A percentile compares a stretch with the other conserved stretches of the same genome.
Conservation (phyloP, 2,329 filamentous ascomycete genomes). For the Penicillium digitatum region DNA sequence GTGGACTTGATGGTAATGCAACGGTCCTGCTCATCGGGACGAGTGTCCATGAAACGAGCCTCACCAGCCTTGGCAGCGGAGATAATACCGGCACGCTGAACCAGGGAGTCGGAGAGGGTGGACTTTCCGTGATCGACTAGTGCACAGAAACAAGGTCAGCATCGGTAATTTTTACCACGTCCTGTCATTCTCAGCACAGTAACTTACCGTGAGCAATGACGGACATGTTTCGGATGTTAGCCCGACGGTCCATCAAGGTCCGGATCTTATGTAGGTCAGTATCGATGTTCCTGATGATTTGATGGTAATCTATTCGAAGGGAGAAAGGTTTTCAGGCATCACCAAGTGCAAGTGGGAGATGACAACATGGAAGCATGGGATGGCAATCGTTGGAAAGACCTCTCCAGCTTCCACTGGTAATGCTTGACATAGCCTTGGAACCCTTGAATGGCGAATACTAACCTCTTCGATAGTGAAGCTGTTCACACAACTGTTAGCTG, state of each 20-base stretch:
- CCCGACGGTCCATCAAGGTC: constrained; percentile 48
- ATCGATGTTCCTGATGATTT: constrained; percentile 19
- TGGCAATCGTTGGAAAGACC: neutral
- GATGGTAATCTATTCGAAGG: neutral
- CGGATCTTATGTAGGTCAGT: constrained; percentile 36
- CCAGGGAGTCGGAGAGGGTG: constrained; percentile 97
- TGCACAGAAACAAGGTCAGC: constrained; percentile 10
- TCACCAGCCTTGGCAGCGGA: constrained; percentile 96
- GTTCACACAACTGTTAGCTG: constrained; percentile 14
- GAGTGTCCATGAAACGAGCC: constrained; percentile 92
- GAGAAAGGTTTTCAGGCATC: neutral
- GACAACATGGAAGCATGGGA: neutral
- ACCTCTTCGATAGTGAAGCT: constrained; percentile 98
- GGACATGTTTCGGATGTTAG: constrained; percentile 90
- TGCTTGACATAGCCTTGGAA: neutral
- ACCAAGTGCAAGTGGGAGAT: neutral
- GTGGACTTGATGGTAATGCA: constrained; percentile 99
- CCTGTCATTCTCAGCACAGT: neutral
- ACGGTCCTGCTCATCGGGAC: constrained; percentile 97
- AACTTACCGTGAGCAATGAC: constrained; percentile 91
- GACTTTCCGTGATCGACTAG: constrained; percentile 98
- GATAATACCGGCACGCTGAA: constrained; percentile 99
- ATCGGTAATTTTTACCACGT: neutral
- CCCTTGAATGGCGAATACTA: constrained; percentile 32
- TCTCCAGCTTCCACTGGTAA: neutral